Conservation (phyloP, 768 basidiomycete species). For the Cystobasidium onofrii region DNA sequence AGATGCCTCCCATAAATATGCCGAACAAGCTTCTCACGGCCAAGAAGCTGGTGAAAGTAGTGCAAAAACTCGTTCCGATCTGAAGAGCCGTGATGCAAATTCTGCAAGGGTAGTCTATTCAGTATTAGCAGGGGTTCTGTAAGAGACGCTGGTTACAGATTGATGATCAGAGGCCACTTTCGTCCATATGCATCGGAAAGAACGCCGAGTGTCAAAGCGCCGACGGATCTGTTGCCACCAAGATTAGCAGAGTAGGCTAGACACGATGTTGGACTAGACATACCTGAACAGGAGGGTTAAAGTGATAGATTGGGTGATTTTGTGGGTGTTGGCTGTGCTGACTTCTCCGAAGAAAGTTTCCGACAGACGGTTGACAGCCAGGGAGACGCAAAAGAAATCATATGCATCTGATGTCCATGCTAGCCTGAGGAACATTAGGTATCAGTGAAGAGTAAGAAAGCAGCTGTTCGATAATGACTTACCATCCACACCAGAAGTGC, state of each 20-base stretch:
- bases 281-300: conserved; percentile 87
- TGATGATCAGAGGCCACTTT: conserved; percentile 81
- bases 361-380: conserved; percentile 42
- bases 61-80: conserved; percentile 70
- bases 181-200: conserved; percentile 82
- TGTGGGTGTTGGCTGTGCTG: conserved; percentile 17
- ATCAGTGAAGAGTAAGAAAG: no score
- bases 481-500: conserved; percentile 26
- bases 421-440: conserved; percentile 55
- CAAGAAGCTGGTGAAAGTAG: conserved; percentile 69
- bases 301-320: conserved; percentile 67
- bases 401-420: conserved; percentile 81
- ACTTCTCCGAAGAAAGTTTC: conserved; percentile 40
- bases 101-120: not conserved
- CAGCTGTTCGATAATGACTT: no score
- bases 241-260: conserved; percentile 31
- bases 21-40: conserved; percentile 67
- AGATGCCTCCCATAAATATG: conserved; percentile 37
- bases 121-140: not conserved
- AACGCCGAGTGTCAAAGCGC: conserved; percentile 62
- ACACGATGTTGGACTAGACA: conserved; percentile 40
- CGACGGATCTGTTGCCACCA: conserved; percentile 1
- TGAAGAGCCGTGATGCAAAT: conserved; percentile 45
- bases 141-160: no score
- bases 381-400: conserved; percentile 57